Percentiles rank a stretch among this genome's conserved stretches.
Evolutionary conservation across 73 alveolate species (phyloP).

Genomic region (Blepharisma stoltei): DNA sequence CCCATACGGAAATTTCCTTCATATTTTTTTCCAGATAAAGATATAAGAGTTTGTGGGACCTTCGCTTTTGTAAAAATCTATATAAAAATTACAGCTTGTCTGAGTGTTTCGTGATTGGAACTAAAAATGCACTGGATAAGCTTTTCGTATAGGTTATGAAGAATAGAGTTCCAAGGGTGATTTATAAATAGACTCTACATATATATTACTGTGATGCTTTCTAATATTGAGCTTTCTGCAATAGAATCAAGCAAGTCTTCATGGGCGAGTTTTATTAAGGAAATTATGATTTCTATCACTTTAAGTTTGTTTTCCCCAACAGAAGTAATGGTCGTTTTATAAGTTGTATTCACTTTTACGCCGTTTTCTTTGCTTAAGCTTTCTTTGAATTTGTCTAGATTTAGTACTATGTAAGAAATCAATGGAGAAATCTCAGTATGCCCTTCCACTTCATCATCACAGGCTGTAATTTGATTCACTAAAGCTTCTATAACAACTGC

Average conservation of each 20-base stretch:
- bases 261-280: neutral
- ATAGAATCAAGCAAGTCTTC: neutral
- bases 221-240: neutral
- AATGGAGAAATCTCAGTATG: neutral
- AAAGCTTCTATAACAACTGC: neutral
- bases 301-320: neutral
- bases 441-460: neutral
- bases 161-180: slow-evolving; percentile 3
- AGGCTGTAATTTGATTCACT: neutral
- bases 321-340: neutral
- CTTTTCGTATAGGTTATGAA: neutral
- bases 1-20: no score
- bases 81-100: no score
- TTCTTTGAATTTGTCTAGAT: neutral
- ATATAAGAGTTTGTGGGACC: no score
- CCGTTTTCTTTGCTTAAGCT: neutral
- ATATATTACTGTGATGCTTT: neutral
- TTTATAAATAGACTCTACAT: neutral
- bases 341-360: neutral
- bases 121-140: no score
- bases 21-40: no score
- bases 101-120: no score
- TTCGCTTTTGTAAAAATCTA: no score
- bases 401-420: neutral
- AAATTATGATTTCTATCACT: neutral